Conservation (phyloP, 768 basidiomycete genomes). For the Lenzites betulinus region DNA sequence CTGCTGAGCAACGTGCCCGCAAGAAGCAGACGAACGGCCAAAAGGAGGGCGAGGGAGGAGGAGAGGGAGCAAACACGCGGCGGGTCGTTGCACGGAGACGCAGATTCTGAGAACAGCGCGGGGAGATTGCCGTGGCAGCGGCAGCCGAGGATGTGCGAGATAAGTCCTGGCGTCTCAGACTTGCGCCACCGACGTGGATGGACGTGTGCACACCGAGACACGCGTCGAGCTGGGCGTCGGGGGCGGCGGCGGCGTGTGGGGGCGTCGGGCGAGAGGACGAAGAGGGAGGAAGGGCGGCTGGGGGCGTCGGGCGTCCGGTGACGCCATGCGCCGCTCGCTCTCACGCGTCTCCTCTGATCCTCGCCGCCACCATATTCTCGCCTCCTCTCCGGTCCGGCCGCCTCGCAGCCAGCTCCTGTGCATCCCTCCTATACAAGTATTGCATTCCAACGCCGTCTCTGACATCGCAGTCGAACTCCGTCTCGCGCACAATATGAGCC, state of each 20-base stretch:
- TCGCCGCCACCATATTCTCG: background rate
- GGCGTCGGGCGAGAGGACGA: background rate
- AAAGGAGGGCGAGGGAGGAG: background rate
- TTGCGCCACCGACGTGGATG: conserved; percentile 2
- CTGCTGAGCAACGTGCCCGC: background rate
- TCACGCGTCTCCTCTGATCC: background rate
- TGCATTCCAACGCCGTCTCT: no score
- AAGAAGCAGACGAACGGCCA: background rate
- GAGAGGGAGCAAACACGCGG: conserved; percentile 11
- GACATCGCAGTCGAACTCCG: background rate
- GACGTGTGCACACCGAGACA: conserved; percentile 3
- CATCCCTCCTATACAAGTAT: no score
- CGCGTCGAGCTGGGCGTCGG: conserved; percentile 8
- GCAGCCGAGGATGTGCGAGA: conserved; percentile 12
- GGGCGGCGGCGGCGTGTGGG: background rate
- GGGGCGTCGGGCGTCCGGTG: conserved; percentile 10
- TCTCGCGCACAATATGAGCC: background rate
- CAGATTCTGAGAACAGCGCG: conserved; percentile 3
- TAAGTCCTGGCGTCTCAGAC: background rate
- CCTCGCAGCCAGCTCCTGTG: no score
- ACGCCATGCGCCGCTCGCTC: background rate
- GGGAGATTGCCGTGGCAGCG: conserved; percentile 14
- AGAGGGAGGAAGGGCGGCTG: conserved; percentile 7
- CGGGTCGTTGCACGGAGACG: conserved; percentile 13
- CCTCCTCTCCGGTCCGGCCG: conserved; percentile 12